These are phyloP conservation scores for Aspergillus fijiensis DNA, from an alignment of 2,329 filamentous ascomycete species.

Conservation along the genomic window DNA sequence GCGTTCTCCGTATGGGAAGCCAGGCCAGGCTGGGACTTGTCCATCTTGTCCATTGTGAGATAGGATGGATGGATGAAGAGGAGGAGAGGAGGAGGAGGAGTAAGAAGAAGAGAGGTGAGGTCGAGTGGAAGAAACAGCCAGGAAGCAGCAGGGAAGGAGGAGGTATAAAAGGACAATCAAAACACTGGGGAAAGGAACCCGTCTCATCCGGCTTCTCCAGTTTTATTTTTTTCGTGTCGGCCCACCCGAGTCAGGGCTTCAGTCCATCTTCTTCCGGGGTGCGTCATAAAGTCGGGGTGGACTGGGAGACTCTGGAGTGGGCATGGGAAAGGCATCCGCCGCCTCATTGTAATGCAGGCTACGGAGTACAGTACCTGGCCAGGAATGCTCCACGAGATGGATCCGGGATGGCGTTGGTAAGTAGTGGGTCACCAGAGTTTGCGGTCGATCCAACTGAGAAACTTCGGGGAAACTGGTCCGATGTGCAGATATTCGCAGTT, in stretches of 20 bases:
- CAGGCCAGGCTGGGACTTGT: constrained; percentile 24
- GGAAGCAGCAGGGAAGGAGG: not conserved
- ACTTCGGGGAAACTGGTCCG: constrained; percentile 4
- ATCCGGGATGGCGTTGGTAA: not conserved
- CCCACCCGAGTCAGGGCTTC: not conserved
- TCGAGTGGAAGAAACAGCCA: not conserved
- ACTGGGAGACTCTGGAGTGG: not conserved
- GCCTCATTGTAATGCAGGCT: not conserved
- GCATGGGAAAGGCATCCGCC: constrained; percentile 2
- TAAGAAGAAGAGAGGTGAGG: not conserved
- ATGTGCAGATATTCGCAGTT: not conserved
- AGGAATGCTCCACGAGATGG: constrained; percentile 1
- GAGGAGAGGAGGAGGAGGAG: constrained; percentile 5
- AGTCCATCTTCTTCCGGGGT: constrained; percentile 3
- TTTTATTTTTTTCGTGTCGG: constrained; percentile 3
- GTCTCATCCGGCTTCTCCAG: not conserved
- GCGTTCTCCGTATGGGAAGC: constrained; percentile 27
- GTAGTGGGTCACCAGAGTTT: constrained; percentile 1
- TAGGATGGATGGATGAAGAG: not conserved
- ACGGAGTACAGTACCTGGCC: constrained; percentile 2
- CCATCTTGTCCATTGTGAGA: constrained; percentile 23
- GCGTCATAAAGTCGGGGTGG: constrained; percentile 11
- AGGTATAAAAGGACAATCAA: constrained; percentile 3
- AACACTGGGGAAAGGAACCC: constrained; percentile 7
- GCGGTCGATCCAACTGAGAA: constrained; percentile 7